phyloP scores from a whole-genome alignment of 306 rosid genomes.

The Urtica urens region DNA sequence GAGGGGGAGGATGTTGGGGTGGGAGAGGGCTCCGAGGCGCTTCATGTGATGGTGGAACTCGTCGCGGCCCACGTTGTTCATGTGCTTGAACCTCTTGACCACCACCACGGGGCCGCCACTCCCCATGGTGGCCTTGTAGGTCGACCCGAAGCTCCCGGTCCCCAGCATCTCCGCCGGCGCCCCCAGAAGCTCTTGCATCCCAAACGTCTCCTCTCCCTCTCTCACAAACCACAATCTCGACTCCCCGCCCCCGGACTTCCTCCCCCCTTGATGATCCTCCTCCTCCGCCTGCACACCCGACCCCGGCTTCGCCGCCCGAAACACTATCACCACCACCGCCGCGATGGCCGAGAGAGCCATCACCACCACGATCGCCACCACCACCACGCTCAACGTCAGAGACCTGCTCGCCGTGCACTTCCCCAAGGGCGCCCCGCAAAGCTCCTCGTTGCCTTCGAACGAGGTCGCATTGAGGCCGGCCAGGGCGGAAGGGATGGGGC shows the following conservation, averaged over 20 bases:
- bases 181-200: constrained; percentile 65
- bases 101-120: constrained; percentile 44
- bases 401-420: constrained; percentile 27
- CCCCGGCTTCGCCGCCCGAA: not conserved
- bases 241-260: not conserved
- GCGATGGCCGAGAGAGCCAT: constrained; percentile 33
- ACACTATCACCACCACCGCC: constrained; percentile 27
- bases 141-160: constrained; percentile 68
- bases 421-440: constrained; percentile 63
- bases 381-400: constrained; percentile 10
- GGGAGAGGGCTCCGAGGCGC: constrained; percentile 58
- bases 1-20: constrained; percentile 67
- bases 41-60: constrained; percentile 87
- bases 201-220: constrained; percentile 53
- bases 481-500: constrained; percentile 39
- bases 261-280: not conserved
- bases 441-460: constrained; percentile 55
- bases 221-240: constrained; percentile 47
- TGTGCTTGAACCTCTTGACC: constrained; percentile 80
- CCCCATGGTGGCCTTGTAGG: constrained; percentile 67
- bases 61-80: constrained; percentile 76
- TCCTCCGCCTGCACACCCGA: not conserved
- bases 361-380: constrained; percentile 31
- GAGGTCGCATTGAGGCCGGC: constrained; percentile 12
- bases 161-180: constrained; percentile 92